A percentile compares a stretch with the other conserved stretches of the same genome.
phyloP scores from a whole-genome alignment of 352 stramenopile genomes.

The Elongisporangium anandrum region DNA sequence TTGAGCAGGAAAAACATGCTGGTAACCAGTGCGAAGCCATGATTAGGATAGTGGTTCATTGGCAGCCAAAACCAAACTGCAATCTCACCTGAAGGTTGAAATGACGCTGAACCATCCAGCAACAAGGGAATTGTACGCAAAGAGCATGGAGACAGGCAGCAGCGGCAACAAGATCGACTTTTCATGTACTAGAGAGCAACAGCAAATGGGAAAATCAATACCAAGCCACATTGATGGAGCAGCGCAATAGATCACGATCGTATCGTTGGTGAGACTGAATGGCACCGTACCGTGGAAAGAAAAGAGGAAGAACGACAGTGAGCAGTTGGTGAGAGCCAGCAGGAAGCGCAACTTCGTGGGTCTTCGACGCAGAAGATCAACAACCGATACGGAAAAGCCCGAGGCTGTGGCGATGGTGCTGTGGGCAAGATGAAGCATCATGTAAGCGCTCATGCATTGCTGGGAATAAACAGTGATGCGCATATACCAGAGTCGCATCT shows the following conservation, averaged over 20 bases:
- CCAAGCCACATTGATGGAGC: too few relatives aligned
- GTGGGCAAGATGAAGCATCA: not conserved
- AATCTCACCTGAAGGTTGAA: conserved; percentile 87
- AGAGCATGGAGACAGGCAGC: conserved; percentile 87
- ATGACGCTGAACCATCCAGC: conserved; percentile 75
- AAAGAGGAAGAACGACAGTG: conserved; percentile 94
- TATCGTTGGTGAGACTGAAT: not conserved
- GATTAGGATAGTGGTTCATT: not conserved
- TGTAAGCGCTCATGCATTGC: conserved; percentile 4
- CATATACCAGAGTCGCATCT: conserved; percentile 75
- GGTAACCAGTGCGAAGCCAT: not conserved
- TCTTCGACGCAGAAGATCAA: conserved; percentile 64
- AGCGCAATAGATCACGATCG: too few relatives aligned
- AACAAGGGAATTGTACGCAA: conserved; percentile 47
- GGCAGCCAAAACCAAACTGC: too few relatives aligned
- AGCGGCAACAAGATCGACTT: conserved; percentile 94
- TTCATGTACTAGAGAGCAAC: conserved; percentile 95
- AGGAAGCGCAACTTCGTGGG: conserved; percentile 74
- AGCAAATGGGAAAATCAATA: too few relatives aligned
- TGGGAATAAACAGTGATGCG: too few relatives aligned
- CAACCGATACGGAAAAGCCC: conserved; percentile 82
- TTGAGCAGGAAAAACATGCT: conserved; percentile 86
- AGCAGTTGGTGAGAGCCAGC: conserved; percentile 78
- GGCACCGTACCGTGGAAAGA: conserved; percentile 90
- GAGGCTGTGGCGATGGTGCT: conserved; percentile 53